These are phyloP conservation scores for Suillus decipiens DNA, from an alignment of 768 basidiomycete genomes.

Conservation along the genomic window DNA sequence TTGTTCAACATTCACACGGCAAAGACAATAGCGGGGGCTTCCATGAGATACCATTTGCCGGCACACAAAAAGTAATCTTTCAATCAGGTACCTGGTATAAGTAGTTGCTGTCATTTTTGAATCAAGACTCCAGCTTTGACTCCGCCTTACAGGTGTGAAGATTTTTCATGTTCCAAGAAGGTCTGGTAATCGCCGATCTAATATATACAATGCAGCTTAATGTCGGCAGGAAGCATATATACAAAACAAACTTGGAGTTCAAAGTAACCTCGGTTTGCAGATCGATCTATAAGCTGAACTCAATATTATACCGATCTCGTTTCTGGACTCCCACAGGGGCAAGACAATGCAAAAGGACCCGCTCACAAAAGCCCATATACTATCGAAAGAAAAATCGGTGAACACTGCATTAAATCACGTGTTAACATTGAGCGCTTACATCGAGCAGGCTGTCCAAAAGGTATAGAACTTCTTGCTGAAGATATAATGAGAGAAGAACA, in stretches of 20 bases:
- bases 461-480: slow-evolving; percentile 37
- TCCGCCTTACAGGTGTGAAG: too few relatives aligned
- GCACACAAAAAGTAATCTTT: background rate
- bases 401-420: background rate
- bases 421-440: slow-evolving; percentile 26
- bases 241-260: background rate
- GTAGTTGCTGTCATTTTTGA: background rate
- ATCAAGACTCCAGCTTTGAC: background rate
- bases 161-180: too few relatives aligned
- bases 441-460: slow-evolving; percentile 42
- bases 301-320: slow-evolving; percentile 32
- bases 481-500: slow-evolving; percentile 41
- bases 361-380: slow-evolving; percentile 38
- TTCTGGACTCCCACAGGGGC: slow-evolving; percentile 38
- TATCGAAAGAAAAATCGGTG: slow-evolving; percentile 16
- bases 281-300: slow-evolving; percentile 15
- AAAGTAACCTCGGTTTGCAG: background rate
- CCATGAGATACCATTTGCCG: slow-evolving; percentile 4
- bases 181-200: background rate
- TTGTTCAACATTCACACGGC: slow-evolving; percentile 2
- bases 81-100: background rate
- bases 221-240: background rate
- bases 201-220: background rate
- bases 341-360: slow-evolving; percentile 40
- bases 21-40: slow-evolving; percentile 29